Base-by-base conservation (phyloP, 2,329 filamentous ascomycete species). In the Penicillium sp. region DNA sequence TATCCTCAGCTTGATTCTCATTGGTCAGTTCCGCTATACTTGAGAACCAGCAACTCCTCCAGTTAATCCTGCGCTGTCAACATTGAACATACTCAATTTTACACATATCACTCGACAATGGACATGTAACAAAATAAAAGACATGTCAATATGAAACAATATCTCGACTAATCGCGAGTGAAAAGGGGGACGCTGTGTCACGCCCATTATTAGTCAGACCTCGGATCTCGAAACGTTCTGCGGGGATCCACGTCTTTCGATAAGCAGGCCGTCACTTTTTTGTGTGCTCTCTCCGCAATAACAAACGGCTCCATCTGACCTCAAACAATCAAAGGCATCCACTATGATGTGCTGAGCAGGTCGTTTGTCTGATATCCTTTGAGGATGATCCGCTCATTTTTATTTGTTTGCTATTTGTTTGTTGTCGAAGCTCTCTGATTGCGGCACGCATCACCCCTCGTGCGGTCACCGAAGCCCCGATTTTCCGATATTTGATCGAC, bases 161-260 rank as follows among this genome's bases (percentile, higher is more conserved):
- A 3, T 14, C n/a, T n/a, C 33, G n/a, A n/a, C 14, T 7, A 14
- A 40, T 3, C 5, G 33, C 18, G 40, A 43, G 20, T 20, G 40
- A 43, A 23, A 38, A 38, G 33, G 33, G 33, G 21, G 14, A 16
- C 23, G 5, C 16, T 40, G 21, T 40, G 5, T 23, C 6, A 7
- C 35, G 18, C 12, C 11, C 20, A 23, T 20, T 20, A 58, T 56
- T 53, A 52, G 60, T 65, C 65, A 69, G 62, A 66, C 56, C n/a
- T 23, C 40, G 56, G 46, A 46, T 23, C 55, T 40, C 35, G 18
- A 43, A 43, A 43, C 9, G 40, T 73, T 73, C 70, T 61, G 65
- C 63, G 66, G 66, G 63, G 62, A 66, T 73, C 70, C 62, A 72
- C 65, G 55, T 45, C 57, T 59, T 73, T 73, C 70, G 63, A 71